These are phyloP conservation scores for Dictyostelium brefeldianum DNA, from an alignment of 78 protist species.

Conservation along the genomic window DNA sequence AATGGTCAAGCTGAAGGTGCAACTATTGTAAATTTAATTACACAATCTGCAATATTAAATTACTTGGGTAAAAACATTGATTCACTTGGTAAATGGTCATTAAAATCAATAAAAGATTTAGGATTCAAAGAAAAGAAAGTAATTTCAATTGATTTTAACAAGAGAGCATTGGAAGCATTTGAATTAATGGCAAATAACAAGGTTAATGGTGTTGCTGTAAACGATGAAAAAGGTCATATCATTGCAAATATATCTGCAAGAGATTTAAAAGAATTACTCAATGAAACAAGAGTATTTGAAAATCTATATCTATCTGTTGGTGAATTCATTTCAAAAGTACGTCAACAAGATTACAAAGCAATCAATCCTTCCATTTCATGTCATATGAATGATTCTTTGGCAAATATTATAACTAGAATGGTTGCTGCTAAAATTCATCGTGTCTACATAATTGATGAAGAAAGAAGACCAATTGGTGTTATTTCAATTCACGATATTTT, in stretches of 20 bases:
- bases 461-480: constrained; percentile 68
- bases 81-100: constrained; percentile 49
- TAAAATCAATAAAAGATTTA: constrained; percentile 41
- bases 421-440: constrained; percentile 71
- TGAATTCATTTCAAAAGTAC: constrained; percentile 59
- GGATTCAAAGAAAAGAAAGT: constrained; percentile 69
- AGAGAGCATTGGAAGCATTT: constrained; percentile 76
- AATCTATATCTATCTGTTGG: constrained; percentile 73
- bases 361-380: constrained; percentile 61
- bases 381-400: constrained; percentile 15
- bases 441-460: constrained; percentile 47
- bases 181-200: constrained; percentile 64
- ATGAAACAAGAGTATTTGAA: constrained; percentile 70
- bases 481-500: constrained; percentile 63
- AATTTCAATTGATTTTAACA: constrained; percentile 35
- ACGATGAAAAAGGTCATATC: constrained; percentile 56
- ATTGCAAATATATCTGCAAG: constrained; percentile 73
- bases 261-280: constrained; percentile 60
- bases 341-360: constrained; percentile 62
- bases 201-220: constrained; percentile 73
- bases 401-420: constrained; percentile 57
- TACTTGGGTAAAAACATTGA: constrained; percentile 50
- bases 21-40: constrained; percentile 31
- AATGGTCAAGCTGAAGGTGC: constrained; percentile 41
- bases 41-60: constrained; percentile 61